A percentile compares a stretch with the other conserved stretches of the same genome.
Conservation (phyloP, 257 asterid species). For the Anisodus tanguticus region DNA sequence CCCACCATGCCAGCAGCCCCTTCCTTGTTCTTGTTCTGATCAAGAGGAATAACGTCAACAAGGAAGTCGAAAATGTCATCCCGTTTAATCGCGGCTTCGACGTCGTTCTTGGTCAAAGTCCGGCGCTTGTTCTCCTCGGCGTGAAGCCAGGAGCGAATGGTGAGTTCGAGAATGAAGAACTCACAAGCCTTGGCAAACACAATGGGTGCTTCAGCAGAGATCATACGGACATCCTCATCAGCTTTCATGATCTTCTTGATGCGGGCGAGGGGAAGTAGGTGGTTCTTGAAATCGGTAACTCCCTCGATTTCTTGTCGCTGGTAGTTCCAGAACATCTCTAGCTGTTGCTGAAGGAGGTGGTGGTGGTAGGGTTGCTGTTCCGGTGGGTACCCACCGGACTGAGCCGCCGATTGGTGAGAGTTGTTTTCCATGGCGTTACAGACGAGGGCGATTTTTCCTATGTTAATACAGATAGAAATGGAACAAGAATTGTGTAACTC, state of each 20-base stretch:
- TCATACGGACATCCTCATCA: conserved; percentile 86
- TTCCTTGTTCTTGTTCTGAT: conserved; percentile 75
- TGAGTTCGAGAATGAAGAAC: conserved; percentile 84
- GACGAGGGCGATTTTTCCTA: neutral
- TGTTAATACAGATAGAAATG: neutral
- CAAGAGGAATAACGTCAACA: conserved; percentile 74
- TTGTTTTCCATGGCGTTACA: conserved; percentile 61
- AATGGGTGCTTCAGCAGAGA: conserved; percentile 86
- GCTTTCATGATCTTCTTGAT: conserved; percentile 93
- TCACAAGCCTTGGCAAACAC: conserved; percentile 91
- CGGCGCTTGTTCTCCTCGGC: conserved; percentile 91
- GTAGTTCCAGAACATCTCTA: conserved; percentile 72
- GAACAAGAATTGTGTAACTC: neutral
- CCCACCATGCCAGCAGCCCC: conserved; percentile 48
- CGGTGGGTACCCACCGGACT: conserved; percentile 43
- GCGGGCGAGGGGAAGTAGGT: conserved; percentile 78
- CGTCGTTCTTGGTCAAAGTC: conserved; percentile 79
- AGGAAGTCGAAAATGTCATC: conserved; percentile 71
- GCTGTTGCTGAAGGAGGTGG: conserved; percentile 78
- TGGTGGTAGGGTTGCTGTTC: conserved; percentile 70
- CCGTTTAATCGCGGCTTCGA: conserved; percentile 80
- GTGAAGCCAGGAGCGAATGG: conserved; percentile 87
- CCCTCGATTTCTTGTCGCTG: conserved; percentile 75
- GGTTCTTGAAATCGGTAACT: conserved; percentile 83
- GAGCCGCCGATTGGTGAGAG: conserved; percentile 59